Conservation (phyloP, 2,329 filamentous ascomycete genomes). For the Talaromyces pinophilus region DNA sequence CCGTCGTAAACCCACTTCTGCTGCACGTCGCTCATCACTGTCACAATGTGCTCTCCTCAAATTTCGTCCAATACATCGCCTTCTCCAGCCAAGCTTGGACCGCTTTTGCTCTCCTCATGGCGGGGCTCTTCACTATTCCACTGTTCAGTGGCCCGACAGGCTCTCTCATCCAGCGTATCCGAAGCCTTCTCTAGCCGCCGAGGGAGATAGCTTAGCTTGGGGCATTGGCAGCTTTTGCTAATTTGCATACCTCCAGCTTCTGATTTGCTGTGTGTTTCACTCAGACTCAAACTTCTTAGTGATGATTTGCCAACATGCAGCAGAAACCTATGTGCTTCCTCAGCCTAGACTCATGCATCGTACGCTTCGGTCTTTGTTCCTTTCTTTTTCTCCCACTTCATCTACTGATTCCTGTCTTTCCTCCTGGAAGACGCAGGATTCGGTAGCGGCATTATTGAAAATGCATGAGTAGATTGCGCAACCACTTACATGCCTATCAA, state of each 20-base stretch:
- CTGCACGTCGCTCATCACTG: conserved; percentile 20
- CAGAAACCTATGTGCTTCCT: not conserved
- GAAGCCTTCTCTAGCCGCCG: conserved; percentile 19
- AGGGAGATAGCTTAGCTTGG: conserved; percentile 2
- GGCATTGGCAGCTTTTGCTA: conserved; percentile 4
- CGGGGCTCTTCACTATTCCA: conserved; percentile 1
- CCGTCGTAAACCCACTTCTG: not conserved
- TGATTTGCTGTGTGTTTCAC: conserved; percentile 15
- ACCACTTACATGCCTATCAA: conserved; percentile 10
- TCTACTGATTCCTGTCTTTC: not conserved
- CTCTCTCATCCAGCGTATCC: conserved; percentile 22
- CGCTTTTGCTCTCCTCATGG: not conserved
- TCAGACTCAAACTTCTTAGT: conserved; percentile 2
- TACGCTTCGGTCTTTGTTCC: conserved; percentile 11
- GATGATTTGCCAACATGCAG: conserved; percentile 12
- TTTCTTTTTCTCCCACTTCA: not conserved
- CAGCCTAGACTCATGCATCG: conserved; percentile 1
- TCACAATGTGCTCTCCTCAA: conserved; percentile 11
- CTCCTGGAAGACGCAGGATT: not conserved
- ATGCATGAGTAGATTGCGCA: not conserved
- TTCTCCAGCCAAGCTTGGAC: conserved; percentile 8
- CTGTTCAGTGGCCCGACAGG: not conserved
- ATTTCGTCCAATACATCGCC: conserved; percentile 1
- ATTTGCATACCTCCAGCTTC: conserved; percentile 3
- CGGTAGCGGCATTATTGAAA: not conserved